These are phyloP conservation scores for Solanum sitiens DNA, from an alignment of 257 asterid species.

Conservation along the genomic window DNA sequence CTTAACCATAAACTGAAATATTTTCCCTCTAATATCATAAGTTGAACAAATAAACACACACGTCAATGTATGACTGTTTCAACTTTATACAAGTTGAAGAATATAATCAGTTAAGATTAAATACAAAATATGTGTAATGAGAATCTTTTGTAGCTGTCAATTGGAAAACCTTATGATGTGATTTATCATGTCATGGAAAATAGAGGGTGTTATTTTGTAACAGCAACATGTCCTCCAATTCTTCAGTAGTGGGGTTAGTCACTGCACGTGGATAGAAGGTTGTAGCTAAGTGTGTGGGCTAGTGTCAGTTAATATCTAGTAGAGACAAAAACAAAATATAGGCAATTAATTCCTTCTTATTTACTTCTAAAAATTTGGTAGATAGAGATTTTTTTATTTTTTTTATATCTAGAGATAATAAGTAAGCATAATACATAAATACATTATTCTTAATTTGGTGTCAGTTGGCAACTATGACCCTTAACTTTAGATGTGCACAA, in stretches of 20 bases:
- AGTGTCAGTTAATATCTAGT: background rate
- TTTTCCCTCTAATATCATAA: background rate
- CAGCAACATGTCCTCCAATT: background rate
- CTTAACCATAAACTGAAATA: background rate
- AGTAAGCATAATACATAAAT: too few relatives aligned
- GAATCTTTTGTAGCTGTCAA: background rate
- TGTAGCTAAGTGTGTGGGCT: background rate
- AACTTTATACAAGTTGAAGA: too few relatives aligned
- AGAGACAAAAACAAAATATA: background rate
- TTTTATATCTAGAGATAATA: too few relatives aligned
- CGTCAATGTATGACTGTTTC: rapidly evolving
- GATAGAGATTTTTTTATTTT: background rate
- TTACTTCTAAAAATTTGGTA: background rate
- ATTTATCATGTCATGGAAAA: background rate
- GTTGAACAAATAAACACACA: too few relatives aligned
- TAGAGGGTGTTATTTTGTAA: background rate
- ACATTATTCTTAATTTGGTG: too few relatives aligned
- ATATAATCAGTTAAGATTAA: too few relatives aligned
- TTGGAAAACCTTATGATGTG: background rate
- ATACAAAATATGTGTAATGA: background rate
- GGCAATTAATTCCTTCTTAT: background rate
- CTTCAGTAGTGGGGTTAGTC: background rate
- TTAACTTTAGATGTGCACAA: too few relatives aligned
- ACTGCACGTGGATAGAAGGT: background rate
- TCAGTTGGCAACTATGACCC: too few relatives aligned